These are phyloP conservation scores for Hypomyces perniciosus DNA, from an alignment of 2,329 filamentous ascomycete genomes.

Conservation along the genomic window DNA sequence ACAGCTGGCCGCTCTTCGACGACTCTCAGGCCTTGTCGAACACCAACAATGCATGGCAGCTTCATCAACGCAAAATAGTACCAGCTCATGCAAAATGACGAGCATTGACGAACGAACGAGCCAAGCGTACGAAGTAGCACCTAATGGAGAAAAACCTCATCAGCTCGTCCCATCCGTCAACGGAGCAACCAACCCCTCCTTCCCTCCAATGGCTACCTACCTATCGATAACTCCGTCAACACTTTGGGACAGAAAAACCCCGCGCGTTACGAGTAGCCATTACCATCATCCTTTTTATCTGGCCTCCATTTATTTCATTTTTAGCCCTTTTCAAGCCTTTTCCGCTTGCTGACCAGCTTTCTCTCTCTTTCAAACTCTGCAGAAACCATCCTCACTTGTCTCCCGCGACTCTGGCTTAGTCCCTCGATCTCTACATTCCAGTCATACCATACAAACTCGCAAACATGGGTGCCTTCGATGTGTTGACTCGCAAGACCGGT, in stretches of 20 bases:
- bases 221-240: conserved; percentile 9
- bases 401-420: neutral
- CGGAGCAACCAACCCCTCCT: conserved; percentile 11
- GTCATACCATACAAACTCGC: conserved; percentile 15
- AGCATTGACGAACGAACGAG: neutral
- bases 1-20: too few species aligned
- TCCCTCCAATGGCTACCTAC: neutral
- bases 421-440: neutral
- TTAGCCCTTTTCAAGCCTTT: neutral
- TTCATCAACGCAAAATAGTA: too few species aligned
- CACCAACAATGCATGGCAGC: too few species aligned
- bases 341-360: neutral
- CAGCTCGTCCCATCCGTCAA: conserved; percentile 10
- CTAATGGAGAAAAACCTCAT: conserved; percentile 6
- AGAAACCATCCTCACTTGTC: neutral
- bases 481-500: conserved; percentile 46
- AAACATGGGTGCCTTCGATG: conserved; percentile 34
- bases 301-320: neutral
- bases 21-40: too few species aligned
- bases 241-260: conserved; percentile 8
- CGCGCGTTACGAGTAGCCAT: conserved; percentile 11
- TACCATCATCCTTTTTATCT: conserved; percentile 7
- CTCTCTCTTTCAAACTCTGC: neutral
- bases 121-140: conserved; percentile 1
- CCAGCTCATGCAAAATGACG: neutral